A percentile compares a stretch with the other conserved stretches of the same genome.
Evolutionary conservation across 2,329 filamentous ascomycete genomes (phyloP).

Genomic region (Pezicula neosporulosa): DNA sequence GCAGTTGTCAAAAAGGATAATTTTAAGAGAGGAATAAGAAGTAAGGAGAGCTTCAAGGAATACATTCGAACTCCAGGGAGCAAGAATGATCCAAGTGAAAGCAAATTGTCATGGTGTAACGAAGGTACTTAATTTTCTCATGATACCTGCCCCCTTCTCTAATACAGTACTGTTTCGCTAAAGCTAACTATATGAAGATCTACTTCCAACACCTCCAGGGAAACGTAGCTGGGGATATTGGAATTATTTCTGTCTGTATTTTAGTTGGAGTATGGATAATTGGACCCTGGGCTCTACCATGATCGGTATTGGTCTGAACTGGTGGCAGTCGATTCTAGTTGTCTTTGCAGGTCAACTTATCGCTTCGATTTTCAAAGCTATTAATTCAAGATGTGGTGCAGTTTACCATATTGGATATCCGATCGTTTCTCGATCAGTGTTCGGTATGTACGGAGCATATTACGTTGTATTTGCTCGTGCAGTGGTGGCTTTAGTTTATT

Average conservation of each 20-base stretch:
- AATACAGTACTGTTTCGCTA: too few relatives aligned
- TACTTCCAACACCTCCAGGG: constrained; percentile 29
- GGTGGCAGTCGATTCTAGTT: constrained; percentile 36
- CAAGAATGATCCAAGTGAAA: too few relatives aligned
- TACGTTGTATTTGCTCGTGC: constrained; percentile 38
- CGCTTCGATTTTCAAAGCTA: constrained; percentile 33
- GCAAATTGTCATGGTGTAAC: too few relatives aligned
- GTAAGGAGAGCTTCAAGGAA: too few relatives aligned
- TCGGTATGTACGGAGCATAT: constrained; percentile 39
- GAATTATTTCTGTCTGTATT: constrained; percentile 33
- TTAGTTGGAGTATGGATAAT: constrained; percentile 32
- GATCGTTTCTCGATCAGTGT: constrained; percentile 32
- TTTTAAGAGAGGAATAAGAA: too few relatives aligned
- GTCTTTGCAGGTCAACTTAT: constrained; percentile 36
- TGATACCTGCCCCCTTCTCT: too few relatives aligned
- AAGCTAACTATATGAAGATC: constrained; percentile 9
- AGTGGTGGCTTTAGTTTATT: constrained; percentile 37
- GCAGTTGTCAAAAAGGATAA: too few relatives aligned
- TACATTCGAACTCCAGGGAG: too few relatives aligned
- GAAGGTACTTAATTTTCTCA: too few relatives aligned
- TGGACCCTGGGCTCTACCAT: constrained; percentile 32
- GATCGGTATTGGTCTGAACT: constrained; percentile 35
- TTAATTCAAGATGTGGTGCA: constrained; percentile 34
- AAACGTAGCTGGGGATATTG: constrained; percentile 31
- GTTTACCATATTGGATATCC: constrained; percentile 36